Percentiles rank a stretch among this genome's conserved stretches.
These are phyloP conservation scores for Anacardium occidentale DNA, from an alignment of 345 rosid species.

Conservation along the genomic window DNA sequence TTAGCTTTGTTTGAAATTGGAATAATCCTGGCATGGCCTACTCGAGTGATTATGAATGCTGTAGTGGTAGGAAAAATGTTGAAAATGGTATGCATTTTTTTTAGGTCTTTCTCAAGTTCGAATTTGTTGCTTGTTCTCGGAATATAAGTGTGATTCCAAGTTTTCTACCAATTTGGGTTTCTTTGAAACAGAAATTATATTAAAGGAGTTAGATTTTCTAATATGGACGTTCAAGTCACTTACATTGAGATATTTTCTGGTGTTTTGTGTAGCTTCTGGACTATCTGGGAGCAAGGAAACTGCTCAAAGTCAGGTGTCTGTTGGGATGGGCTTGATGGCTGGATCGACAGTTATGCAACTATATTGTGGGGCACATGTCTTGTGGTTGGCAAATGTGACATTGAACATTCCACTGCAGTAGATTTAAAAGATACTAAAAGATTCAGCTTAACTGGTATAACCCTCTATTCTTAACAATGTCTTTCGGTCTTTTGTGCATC, in stretches of 20 bases:
- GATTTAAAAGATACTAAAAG: conserved; percentile 22
- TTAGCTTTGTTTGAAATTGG: too few species aligned
- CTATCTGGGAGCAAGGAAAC: conserved; percentile 30
- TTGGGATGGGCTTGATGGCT: conserved; percentile 42
- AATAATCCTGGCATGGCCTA: too few species aligned
- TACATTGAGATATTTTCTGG: neutral
- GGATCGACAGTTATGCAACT: conserved; percentile 37
- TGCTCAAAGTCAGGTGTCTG: conserved; percentile 37
- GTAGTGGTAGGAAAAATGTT: too few species aligned
- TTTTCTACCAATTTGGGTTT: neutral
- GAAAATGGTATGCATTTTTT: too few species aligned
- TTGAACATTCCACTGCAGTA: conserved; percentile 12
- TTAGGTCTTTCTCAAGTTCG: neutral
- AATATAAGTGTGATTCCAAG: neutral
- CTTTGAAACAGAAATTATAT: neutral
- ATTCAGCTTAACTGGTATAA: conserved; percentile 23
- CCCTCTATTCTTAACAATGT: neutral
- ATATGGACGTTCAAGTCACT: neutral
- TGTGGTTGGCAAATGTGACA: conserved; percentile 30
- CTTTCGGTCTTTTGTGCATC: neutral
- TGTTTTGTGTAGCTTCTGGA: conserved; percentile 25
- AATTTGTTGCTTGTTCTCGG: neutral
- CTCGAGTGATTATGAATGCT: too few species aligned
- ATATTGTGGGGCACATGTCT: conserved; percentile 40
- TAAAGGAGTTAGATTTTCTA: neutral